Conservation (phyloP, 768 basidiomycete genomes). For the Boletales sp. region DNA sequence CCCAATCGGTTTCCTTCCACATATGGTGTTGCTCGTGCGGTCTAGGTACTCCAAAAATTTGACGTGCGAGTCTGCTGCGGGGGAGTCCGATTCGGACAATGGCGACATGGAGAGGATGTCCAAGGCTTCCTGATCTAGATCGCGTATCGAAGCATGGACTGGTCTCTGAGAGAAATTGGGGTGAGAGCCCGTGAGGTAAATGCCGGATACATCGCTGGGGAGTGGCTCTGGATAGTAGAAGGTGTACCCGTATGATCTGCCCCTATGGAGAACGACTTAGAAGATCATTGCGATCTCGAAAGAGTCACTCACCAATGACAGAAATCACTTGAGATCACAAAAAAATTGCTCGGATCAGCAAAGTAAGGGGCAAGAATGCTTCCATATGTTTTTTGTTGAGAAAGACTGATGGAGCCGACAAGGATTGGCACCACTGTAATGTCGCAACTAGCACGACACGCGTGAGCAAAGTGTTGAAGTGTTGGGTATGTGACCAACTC, state of each 20-base stretch:
- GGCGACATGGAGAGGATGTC: slow-evolving; percentile 59
- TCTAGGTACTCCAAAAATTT: slow-evolving; percentile 65
- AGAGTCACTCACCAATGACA: slow-evolving; percentile 80
- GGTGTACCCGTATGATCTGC: slow-evolving; percentile 81
- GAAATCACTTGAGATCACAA: slow-evolving; percentile 93
- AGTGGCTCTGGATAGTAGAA: slow-evolving; percentile 74
- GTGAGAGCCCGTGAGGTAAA: slow-evolving; percentile 47
- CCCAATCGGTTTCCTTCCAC: slow-evolving; percentile 94
- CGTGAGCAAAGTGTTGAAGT: slow-evolving; percentile 1
- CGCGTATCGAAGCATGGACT: slow-evolving; percentile 79
- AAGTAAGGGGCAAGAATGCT: slow-evolving; percentile 77
- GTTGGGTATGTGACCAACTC: slow-evolving; percentile 44
- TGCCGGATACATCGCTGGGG: slow-evolving; percentile 41
- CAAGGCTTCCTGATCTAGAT: slow-evolving; percentile 87
- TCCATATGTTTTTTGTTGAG: slow-evolving; percentile 63
- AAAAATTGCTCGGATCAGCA: slow-evolving; percentile 73
- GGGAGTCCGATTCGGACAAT: slow-evolving; percentile 36
- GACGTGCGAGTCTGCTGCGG: slow-evolving; percentile 51
- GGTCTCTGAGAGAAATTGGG: slow-evolving; percentile 45
- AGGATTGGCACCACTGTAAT: slow-evolving; percentile 87
- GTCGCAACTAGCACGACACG: slow-evolving; percentile 46
- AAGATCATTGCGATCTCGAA: background rate
- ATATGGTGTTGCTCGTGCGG: slow-evolving; percentile 90
- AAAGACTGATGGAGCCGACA: slow-evolving; percentile 70
- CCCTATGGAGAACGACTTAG: slow-evolving; percentile 46